Evolutionary conservation across 176 grass and related monocot genomes (phyloP), one percentile per base, ranked within the genome.

Genomic region (Alopecurus myosuroides): DNA sequence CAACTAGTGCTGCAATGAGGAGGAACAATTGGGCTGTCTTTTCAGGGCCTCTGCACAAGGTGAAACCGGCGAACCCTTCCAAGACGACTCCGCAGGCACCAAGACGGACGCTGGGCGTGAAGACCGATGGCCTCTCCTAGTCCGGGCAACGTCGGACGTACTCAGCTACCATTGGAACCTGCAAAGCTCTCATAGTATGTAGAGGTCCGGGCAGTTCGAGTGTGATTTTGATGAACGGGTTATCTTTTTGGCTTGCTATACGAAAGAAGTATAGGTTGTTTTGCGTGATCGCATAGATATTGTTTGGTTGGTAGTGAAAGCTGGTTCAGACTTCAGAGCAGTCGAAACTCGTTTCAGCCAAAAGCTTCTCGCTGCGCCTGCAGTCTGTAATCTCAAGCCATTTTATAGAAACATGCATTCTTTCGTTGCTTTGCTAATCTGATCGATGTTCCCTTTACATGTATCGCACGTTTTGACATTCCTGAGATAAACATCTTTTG

Each of bases 31-130:
- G 9, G 46, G 18, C 13, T 17, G 77, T 64, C 6, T 48, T 33
- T 75, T 67, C 85, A 90, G 89, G 85, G 8, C 18, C 81, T 60
- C 36, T 55, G n/a, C 79, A 41, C 37, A 90, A 87, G 85, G 65
- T 28, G 89, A 87, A 80, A 9, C 6, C 80, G 22, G 29, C 22
- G 25, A 91, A 63, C 41, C 71, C 33, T 7, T 29, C 42, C 2
- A 94, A 82, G 85, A 68, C 87, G 85, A 68, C 87, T 17, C 35
- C 87, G 66, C 58, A 84, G 6, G 36, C 80, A 42, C 3, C 58
- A 0, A 77, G 89, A 46, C 86, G 86, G 49, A 83, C 66, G 19
- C 68, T 84, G 3, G 48, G 86, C 55, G 82, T 64, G 35, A 95
- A 82, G 62, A 74, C 89, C 10, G 93, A 90, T 17, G 80, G 52